These are phyloP conservation scores for Hawksworthiomyces lignivorus DNA, from an alignment of 2,329 filamentous ascomycete species.

Conservation along the genomic window DNA sequence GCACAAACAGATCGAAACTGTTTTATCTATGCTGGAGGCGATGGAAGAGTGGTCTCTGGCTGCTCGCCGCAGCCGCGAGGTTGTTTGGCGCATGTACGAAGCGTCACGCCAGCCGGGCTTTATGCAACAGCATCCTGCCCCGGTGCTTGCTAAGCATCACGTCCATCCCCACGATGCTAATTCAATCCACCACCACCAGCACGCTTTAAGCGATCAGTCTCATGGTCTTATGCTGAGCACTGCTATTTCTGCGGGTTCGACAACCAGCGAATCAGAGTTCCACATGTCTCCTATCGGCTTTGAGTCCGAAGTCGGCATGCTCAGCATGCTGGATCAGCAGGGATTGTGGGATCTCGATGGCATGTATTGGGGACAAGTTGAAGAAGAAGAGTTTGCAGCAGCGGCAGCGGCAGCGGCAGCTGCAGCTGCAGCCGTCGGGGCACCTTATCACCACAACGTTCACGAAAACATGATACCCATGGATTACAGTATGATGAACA, in stretches of 20 bases:
- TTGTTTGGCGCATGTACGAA: conserved; percentile 57
- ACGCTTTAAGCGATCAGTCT: conserved; percentile 26
- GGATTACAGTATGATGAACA: conserved; percentile 31
- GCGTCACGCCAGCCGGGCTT: conserved; percentile 34
- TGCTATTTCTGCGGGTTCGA: conserved; percentile 2
- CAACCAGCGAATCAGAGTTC: conserved; percentile 29
- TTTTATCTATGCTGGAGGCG: conserved; percentile 52
- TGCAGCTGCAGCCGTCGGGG: neutral
- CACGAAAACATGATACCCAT: conserved; percentile 28
- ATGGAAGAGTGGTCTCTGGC: conserved; percentile 60
- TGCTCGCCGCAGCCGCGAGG: conserved; percentile 54
- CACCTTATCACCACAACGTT: conserved; percentile 19
- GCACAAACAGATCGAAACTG: conserved; percentile 50
- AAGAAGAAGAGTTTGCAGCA: conserved; percentile 19
- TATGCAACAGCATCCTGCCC: conserved; percentile 16
- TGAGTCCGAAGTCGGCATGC: conserved; percentile 38
- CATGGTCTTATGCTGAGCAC: conserved; percentile 18
- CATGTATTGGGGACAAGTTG: conserved; percentile 44
- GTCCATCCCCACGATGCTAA: neutral
- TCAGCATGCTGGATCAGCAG: conserved; percentile 46
- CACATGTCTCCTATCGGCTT: conserved; percentile 46
- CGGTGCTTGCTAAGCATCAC: neutral
- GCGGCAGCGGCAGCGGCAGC: conserved; percentile 8
- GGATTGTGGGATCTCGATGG: conserved; percentile 50
- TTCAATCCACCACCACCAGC: conserved; percentile 22